A percentile compares a stretch with the other conserved stretches of the same genome.
Conservation (phyloP, 129 eudicot species). For the Centrapalus pauciflorus region DNA sequence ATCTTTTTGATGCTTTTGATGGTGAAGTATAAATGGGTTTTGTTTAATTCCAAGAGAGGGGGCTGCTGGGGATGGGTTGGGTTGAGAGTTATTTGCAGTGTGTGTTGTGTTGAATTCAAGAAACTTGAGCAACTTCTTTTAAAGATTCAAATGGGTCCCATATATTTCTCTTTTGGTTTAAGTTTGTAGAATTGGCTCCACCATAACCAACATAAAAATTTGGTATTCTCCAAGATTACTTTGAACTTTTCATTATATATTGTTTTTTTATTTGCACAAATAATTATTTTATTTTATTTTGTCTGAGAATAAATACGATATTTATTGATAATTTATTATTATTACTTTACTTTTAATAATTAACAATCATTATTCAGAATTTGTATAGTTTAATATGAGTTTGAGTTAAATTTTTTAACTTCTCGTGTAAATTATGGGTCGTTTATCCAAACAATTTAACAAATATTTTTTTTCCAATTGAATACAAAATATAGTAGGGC, state of each 20-base stretch:
- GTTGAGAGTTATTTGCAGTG: slow-evolving; percentile 9
- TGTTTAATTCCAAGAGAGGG: slow-evolving; percentile 16
- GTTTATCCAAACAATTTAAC: too few relatives aligned
- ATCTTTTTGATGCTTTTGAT: slow-evolving; percentile 15
- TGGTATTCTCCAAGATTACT: slow-evolving; percentile 17
- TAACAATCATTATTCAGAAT: too few relatives aligned
- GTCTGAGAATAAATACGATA: not conserved
- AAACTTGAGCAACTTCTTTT: slow-evolving; percentile 42
- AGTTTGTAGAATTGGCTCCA: slow-evolving; percentile 28
- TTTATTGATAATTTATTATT: not conserved
- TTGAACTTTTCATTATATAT: not conserved
- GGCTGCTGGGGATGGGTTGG: not conserved
- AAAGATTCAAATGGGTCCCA: slow-evolving; percentile 37
- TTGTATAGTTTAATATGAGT: too few relatives aligned
- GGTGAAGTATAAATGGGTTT: slow-evolving; percentile 15
- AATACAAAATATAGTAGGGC: too few relatives aligned
- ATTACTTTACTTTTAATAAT: not conserved
- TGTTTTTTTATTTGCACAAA: not conserved
- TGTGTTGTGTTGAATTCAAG: slow-evolving; percentile 18
- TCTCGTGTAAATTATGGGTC: too few relatives aligned
- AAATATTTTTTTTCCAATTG: too few relatives aligned
- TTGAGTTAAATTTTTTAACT: too few relatives aligned
- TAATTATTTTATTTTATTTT: not conserved
- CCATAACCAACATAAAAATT: slow-evolving; percentile 27
- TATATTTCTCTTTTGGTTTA: slow-evolving; percentile 15